Percentiles rank a stretch among this genome's conserved stretches.
Conservation (phyloP, 345 rosid species). For the Murraya koenigii region DNA sequence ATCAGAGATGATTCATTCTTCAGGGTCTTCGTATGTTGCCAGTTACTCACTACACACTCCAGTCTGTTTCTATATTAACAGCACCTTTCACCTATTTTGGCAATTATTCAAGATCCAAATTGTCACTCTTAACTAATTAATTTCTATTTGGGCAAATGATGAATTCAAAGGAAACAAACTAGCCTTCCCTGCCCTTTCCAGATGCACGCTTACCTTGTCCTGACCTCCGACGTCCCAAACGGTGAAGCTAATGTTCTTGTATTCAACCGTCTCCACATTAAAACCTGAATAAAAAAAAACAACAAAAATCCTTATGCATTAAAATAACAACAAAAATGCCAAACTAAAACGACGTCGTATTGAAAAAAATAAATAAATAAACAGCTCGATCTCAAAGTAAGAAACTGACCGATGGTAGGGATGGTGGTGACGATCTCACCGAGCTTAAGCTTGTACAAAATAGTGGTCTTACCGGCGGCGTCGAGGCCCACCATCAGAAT, state of each 20-base stretch:
- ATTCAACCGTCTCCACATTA: slow-evolving; percentile 77
- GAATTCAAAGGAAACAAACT: neutral
- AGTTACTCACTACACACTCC: no score
- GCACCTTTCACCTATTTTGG: no score
- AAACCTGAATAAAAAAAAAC: slow-evolving; percentile 52
- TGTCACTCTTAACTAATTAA: no score
- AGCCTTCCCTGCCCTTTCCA: no score
- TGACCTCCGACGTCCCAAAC: slow-evolving; percentile 87
- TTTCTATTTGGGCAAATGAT: no score
- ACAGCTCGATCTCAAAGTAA: no score
- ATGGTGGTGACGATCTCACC: slow-evolving; percentile 76
- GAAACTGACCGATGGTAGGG: slow-evolving; percentile 61
- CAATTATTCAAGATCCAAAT: no score
- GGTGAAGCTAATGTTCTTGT: slow-evolving; percentile 76
- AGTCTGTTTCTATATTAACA: no score
- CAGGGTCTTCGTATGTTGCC: no score
- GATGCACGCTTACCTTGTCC: slow-evolving; percentile 46
- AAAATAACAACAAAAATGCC: no score
- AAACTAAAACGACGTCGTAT: no score
- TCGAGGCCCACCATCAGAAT: slow-evolving; percentile 39
- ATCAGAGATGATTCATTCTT: no score
- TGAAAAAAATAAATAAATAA: neutral
- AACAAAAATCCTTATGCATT: neutral
- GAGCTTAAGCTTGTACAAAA: slow-evolving; percentile 65
- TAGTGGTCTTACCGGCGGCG: slow-evolving; percentile 64